Evolutionary conservation across 495 filamentous ascomycete species (phyloP).

Genomic region (Tuber umbilicatum): DNA sequence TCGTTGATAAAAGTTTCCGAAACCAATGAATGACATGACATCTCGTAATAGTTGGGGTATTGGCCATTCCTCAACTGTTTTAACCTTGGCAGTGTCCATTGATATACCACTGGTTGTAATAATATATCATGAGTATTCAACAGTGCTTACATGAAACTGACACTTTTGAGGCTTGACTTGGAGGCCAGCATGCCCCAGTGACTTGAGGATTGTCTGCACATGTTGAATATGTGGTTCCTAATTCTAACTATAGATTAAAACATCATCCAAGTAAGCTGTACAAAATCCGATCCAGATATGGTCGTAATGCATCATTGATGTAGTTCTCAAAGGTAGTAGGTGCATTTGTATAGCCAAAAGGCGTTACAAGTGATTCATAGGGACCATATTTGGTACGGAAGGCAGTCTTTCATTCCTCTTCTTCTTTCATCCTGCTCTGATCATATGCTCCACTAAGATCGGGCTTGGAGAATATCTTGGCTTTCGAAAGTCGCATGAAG

Average conservation of each 20-base stretch:
- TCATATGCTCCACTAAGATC: neutral
- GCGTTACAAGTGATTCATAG: slow-evolving; percentile 41
- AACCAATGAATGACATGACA: slow-evolving; percentile 22
- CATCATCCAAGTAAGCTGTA: slow-evolving; percentile 41
- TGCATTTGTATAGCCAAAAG: slow-evolving; percentile 6
- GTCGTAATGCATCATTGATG: too few relatives aligned
- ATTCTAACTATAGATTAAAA: slow-evolving; percentile 40
- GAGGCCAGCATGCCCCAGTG: neutral
- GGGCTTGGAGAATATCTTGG: slow-evolving; percentile 11
- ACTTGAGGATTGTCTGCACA: neutral
- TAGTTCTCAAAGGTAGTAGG: slow-evolving; percentile 8
- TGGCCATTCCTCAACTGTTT: slow-evolving; percentile 13
- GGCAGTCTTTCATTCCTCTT: slow-evolving; percentile 42
- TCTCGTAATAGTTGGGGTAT: slow-evolving; percentile 11
- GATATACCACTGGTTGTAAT: neutral
- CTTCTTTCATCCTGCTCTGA: too few relatives aligned
- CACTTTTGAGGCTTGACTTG: too few relatives aligned
- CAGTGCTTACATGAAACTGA: neutral
- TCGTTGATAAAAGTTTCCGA: slow-evolving; percentile 21
- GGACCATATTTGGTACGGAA: slow-evolving; percentile 38
- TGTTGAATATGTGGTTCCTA: slow-evolving; percentile 22
- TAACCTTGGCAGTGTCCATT: slow-evolving; percentile 8
- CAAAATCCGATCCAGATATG: slow-evolving; percentile 20
- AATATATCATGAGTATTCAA: neutral
- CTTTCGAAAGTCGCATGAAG: neutral